Evolutionary conservation across 106 monocot species (phyloP), one percentile per base, ranked within the genome.

Genomic region (Dendrobium officinale): DNA sequence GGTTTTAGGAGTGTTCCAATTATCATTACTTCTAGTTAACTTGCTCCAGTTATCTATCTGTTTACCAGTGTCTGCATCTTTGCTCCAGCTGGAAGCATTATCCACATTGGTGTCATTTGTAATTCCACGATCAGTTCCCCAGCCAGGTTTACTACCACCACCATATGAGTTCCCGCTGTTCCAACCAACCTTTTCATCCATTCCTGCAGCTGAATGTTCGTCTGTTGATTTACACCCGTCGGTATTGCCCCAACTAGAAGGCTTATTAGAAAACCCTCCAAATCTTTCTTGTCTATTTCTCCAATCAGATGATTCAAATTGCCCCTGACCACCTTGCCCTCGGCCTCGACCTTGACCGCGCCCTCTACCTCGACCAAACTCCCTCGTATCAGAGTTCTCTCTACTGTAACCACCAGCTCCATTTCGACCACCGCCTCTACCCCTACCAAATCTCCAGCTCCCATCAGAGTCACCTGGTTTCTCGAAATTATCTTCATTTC

Each of bases 311-410:
- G 76, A 76, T 11, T 49, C 49, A 49, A 51, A 51, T 22, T 76
- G 76, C 0, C 49, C 49, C 49, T 74, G 24, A 27, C 42, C 13
- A 27, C 42, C 76, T 9, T 49, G 45, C 48, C 22, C 47, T 49
- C 76, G 45, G 18, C 76, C 76, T 49, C 76, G 45, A 13, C 76
- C 73, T 73, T 20, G 42, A 5, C 74, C 45, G 1, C 47, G 75
- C 6, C 75, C 75, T 75, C 75, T 44, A 4, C 75, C 76, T 19
- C 49, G 49, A 76, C 49, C 76, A 76, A 76, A 76, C 76, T 76
- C 26, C 19, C 24, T n/a, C 13, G 49, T 42, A 76, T 51, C 76
- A 26, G 27, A 49, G 22, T 27, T 49, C 16, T 76, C 76, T 26
- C 76, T 48, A 42, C 9, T 51, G 76, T 48, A 47, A 76, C 27